phyloP scores from a whole-genome alignment of 495 filamentous ascomycete species.

The Tuber aestivum region DNA sequence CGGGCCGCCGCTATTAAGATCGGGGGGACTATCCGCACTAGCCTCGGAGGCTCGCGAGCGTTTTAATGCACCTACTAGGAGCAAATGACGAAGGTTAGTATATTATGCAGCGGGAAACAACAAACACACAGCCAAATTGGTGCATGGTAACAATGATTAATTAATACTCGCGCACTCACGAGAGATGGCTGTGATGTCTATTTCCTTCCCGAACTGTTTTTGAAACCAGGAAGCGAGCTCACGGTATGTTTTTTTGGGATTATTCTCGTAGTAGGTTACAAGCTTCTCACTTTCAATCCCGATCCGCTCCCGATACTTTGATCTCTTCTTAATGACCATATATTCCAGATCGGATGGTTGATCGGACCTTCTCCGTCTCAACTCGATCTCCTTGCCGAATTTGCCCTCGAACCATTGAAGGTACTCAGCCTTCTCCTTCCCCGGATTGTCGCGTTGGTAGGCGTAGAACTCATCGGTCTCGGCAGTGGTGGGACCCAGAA shows the following conservation, averaged over 20 bases:
- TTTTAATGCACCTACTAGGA: conserved; percentile 32
- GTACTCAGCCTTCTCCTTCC: conserved; percentile 41
- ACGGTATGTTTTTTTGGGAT: conserved; percentile 42
- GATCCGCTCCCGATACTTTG: conserved; percentile 41
- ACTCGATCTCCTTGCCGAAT: conserved; percentile 40
- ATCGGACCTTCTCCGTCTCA: conserved; percentile 38
- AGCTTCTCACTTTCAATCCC: conserved; percentile 41
- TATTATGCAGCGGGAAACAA: conserved; percentile 8
- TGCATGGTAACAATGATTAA: conserved; percentile 19
- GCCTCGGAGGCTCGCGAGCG: conserved; percentile 35
- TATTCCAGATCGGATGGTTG: conserved; percentile 42
- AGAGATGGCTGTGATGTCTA: conserved; percentile 43
- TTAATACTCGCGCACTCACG: conserved; percentile 41
- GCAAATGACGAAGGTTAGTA: conserved; percentile 20
- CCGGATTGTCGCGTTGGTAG: conserved; percentile 40
- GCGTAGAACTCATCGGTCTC: conserved; percentile 42
- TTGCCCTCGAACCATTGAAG: conserved; percentile 41
- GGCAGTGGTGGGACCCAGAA: conserved; percentile 38
- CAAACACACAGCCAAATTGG: conserved; percentile 14
- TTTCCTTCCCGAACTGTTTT: conserved; percentile 43
- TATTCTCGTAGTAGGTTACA: conserved; percentile 38
- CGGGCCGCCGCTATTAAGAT: conserved; percentile 21
- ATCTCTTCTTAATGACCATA: conserved; percentile 42
- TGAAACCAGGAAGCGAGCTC: conserved; percentile 43
- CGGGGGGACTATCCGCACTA: conserved; percentile 30